Evolutionary conservation across 768 basidiomycete genomes (phyloP).

Genomic region (Gloeophyllum trabeum): DNA sequence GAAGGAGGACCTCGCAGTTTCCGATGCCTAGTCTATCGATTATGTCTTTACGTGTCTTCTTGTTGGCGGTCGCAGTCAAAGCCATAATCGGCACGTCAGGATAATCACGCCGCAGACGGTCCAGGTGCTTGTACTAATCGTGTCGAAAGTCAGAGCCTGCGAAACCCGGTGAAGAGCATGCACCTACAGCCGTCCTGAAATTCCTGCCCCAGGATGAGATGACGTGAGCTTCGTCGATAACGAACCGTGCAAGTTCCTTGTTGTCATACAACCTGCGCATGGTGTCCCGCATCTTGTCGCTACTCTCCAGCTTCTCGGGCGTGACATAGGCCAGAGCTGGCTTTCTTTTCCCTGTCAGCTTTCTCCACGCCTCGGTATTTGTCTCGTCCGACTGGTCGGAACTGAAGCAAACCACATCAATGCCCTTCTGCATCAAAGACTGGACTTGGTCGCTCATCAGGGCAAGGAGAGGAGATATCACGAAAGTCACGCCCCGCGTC

Average conservation of each 20-base stretch:
- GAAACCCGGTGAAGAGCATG: neutral
- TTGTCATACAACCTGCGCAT: slow-evolving; percentile 45
- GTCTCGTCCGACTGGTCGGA: slow-evolving; percentile 32
- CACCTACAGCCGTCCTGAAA: slow-evolving; percentile 70
- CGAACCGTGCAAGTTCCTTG: slow-evolving; percentile 71
- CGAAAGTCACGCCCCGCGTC: slow-evolving; percentile 77
- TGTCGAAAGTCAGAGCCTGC: neutral
- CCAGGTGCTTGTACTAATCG: slow-evolving; percentile 56
- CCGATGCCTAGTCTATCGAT: slow-evolving; percentile 53
- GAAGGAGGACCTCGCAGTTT: slow-evolving; percentile 47
- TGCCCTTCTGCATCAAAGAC: slow-evolving; percentile 45
- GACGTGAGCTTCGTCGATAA: slow-evolving; percentile 95
- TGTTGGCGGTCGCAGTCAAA: slow-evolving; percentile 89
- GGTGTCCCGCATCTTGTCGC: slow-evolving; percentile 38
- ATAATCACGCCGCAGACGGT: slow-evolving; percentile 59
- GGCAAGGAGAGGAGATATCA: slow-evolving; percentile 80
- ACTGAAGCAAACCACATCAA: slow-evolving; percentile 64
- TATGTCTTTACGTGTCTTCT: slow-evolving; percentile 69
- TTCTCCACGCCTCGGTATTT: slow-evolving; percentile 28
- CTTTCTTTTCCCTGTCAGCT: slow-evolving; percentile 32
- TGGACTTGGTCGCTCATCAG: slow-evolving; percentile 87
- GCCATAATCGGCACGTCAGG: slow-evolving; percentile 89
- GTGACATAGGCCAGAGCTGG: slow-evolving; percentile 80
- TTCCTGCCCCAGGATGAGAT: slow-evolving; percentile 92
- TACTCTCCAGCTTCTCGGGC: slow-evolving; percentile 77